These are phyloP conservation scores for Flaveria brownii DNA, from an alignment of 129 eudicot genomes.

Conservation along the genomic window DNA sequence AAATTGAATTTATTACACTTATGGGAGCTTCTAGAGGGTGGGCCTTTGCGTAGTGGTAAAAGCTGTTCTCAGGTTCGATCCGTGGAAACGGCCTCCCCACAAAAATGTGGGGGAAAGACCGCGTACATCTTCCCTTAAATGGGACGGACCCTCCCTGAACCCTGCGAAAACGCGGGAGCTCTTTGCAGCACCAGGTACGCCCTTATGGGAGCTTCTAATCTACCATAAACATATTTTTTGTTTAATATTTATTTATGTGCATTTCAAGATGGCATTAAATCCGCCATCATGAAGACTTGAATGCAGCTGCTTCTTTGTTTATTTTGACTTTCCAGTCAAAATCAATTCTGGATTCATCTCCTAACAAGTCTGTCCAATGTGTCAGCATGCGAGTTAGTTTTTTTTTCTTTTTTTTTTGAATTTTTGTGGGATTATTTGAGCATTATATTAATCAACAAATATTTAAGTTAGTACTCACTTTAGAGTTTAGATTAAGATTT, in stretches of 20 bases:
- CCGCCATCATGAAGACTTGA: conserved; percentile 28
- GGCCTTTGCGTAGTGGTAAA: too few species aligned
- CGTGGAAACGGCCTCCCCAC: too few species aligned
- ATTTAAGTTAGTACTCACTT: neutral
- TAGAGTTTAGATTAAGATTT: neutral
- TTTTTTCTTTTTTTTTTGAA: neutral
- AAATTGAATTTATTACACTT: conserved; percentile 32
- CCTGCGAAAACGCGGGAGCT: too few species aligned
- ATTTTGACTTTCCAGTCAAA: conserved; percentile 30
- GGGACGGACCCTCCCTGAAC: too few species aligned
- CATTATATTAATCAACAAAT: conserved; percentile 19
- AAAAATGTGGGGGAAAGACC: too few species aligned
- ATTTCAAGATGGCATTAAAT: conserved; percentile 30
- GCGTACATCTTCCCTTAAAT: too few species aligned
- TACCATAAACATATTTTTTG: conserved; percentile 3
- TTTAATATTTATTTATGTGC: conserved; percentile 13
- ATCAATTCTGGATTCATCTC: conserved; percentile 24
- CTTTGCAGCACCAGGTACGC: too few species aligned
- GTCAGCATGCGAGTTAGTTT: conserved; percentile 18
- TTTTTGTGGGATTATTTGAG: conserved; percentile 7
- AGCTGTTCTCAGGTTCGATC: too few species aligned
- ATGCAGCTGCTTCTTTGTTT: conserved; percentile 32
- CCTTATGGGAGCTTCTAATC: conserved; percentile 33
- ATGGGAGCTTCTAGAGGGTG: conserved; percentile 31
- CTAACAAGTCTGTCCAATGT: conserved; percentile 16